Conservation (phyloP, 108 stramenopile genomes). For the Craspedostauros australis region DNA sequence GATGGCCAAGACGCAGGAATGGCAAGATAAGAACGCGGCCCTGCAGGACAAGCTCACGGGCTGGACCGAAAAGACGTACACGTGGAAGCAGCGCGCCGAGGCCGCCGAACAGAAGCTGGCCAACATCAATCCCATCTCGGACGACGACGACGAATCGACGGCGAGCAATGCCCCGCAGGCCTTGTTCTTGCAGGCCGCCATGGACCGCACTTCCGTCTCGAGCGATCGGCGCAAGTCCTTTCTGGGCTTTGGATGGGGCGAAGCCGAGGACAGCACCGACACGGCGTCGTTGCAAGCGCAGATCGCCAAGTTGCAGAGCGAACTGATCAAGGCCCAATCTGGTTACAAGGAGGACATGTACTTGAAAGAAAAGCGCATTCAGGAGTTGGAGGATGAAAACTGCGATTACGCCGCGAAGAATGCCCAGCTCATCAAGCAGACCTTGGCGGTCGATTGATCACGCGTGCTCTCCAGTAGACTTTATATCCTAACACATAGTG, state of each 20-base stretch:
- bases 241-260: neutral
- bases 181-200: slow-evolving; percentile 23
- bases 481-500: too few species aligned
- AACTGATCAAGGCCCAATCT: slow-evolving; percentile 30
- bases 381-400: slow-evolving; percentile 29
- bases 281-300: slow-evolving; percentile 6
- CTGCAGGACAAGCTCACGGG: slow-evolving; percentile 8
- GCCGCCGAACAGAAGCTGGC: slow-evolving; percentile 19
- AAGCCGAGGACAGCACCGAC: slow-evolving; percentile 8
- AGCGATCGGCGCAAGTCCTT: neutral
- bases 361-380: slow-evolving; percentile 23
- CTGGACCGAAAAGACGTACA: slow-evolving; percentile 29
- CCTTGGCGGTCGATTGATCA: too few species aligned
- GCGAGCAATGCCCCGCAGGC: slow-evolving; percentile 22
- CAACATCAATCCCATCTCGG: neutral
- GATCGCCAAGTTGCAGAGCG: slow-evolving; percentile 24
- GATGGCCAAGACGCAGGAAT: slow-evolving; percentile 9
- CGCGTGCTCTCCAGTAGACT: too few species aligned
- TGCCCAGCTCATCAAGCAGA: too few species aligned
- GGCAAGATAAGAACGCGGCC: slow-evolving; percentile 11
- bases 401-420: too few species aligned
- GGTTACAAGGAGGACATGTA: slow-evolving; percentile 36
- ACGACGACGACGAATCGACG: neutral
- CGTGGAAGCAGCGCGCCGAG: slow-evolving; percentile 33
- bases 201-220: slow-evolving; percentile 16